Conservation (phyloP, 2,329 filamentous ascomycete species). For the Periconia sp. region DNA sequence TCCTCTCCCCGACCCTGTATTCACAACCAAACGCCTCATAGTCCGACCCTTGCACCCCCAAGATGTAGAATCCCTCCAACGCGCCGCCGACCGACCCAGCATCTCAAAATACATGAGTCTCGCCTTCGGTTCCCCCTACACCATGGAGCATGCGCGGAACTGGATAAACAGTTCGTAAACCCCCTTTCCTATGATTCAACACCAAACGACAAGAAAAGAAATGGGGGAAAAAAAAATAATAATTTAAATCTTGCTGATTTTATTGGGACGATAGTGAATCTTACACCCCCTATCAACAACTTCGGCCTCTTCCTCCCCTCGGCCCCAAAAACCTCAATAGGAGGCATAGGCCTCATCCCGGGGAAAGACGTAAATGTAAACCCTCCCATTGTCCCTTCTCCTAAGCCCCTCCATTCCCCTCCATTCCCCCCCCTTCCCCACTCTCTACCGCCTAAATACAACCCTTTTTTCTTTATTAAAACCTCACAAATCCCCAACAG, state of each 20-base stretch:
- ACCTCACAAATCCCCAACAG: no score
- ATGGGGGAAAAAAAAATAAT: no score
- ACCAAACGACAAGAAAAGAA: no score
- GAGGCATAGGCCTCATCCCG: constrained; percentile 46
- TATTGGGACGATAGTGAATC: no score
- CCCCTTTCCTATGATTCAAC: no score
- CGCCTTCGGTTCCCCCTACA: constrained; percentile 49
- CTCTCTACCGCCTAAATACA: no score
- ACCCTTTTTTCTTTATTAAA: no score
- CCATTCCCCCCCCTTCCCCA: no score
- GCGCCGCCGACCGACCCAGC: constrained; percentile 35
- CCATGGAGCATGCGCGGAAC: constrained; percentile 29
- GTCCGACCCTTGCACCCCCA: constrained; percentile 39
- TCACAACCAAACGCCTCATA: constrained; percentile 32
- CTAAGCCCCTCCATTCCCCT: no score
- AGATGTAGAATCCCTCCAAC: constrained; percentile 34
- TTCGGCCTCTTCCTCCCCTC: constrained; percentile 24
- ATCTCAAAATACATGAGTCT: constrained; percentile 46
- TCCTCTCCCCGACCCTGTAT: constrained; percentile 35
- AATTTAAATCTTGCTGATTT: no score
- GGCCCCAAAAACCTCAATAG: constrained; percentile 32
- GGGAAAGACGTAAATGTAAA: constrained; percentile 43
- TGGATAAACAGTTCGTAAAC: constrained; percentile 51
- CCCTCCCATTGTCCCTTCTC: no score
- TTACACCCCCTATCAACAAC: constrained; percentile 17